Base-by-base conservation (phyloP, 2,329 filamentous ascomycete genomes). In the Endothia cerciana region DNA sequence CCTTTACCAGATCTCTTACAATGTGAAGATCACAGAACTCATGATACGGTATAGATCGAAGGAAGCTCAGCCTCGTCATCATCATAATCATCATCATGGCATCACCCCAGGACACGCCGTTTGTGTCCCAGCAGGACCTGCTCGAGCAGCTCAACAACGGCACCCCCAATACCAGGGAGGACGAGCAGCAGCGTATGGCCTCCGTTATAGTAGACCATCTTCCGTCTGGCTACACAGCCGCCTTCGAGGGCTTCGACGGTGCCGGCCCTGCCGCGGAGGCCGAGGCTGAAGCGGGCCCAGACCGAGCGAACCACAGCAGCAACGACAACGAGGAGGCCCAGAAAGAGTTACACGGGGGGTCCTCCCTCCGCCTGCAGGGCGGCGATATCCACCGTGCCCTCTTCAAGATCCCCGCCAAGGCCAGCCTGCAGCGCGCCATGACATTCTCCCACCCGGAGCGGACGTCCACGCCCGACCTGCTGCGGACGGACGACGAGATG, bases 301-400 rank as follows among this genome's bases (percentile, higher is more conserved):
- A 28, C 40, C 28, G 40, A 49, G 25, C 69, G 43, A 72, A 72
- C 25, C 73, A 70, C 65, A 28, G 43, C 36, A 41, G 49, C 62
- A 38, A 30, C 8, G 33, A 62, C 10, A 10, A 38, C 25, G 62
- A 59, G n/a, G 13, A 43, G 22, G 28, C 15, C 22, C n/a, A 25
- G 11, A 61, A 69, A n/a, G 70, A 70, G 2, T 68, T 71, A 10
- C 70, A 71, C 30, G 75, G 77, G 55, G 86, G 89, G 67, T 92
- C 90, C 1, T 93, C 91, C 0, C 79, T 93, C 62, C 86, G 82
- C 66, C 81, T 93, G 3, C 90, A 91, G 73, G 91, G 91, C 61
- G 91, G 91, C 49, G 91, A 94, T 72, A 89, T 94, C 28, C 91
- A 93, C 74, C 88, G 91, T 41, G 89, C 92, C 72, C 84, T 94